A percentile compares a stretch with the other conserved stretches of the same genome.
Conservation (phyloP, 2,329 filamentous ascomycete species). For the Thielaviopsis populi region DNA sequence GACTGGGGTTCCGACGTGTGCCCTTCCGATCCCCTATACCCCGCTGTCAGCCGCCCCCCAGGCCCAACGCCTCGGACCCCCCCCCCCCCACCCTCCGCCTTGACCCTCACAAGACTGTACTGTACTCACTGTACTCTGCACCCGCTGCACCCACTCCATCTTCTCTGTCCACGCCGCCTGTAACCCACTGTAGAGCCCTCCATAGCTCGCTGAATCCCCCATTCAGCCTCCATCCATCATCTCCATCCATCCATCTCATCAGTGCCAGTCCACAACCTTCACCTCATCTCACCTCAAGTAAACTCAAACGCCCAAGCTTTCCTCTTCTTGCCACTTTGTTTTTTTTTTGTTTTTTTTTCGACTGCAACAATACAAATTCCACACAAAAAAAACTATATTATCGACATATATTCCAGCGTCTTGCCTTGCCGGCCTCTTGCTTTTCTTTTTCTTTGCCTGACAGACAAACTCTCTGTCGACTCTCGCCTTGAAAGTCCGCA, state of each 20-base stretch:
- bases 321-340: background rate
- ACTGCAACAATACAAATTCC: background rate
- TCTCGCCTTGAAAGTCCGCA: background rate
- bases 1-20: no score
- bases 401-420: background rate
- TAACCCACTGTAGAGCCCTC: background rate
- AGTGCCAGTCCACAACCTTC: background rate
- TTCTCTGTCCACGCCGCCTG: no score
- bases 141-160: no score
- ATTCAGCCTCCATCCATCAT: background rate
- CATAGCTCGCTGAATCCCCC: background rate
- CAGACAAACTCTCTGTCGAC: background rate
- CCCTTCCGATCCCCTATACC: no score
- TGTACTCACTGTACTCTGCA: background rate
- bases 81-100: no score
- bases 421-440: background rate
- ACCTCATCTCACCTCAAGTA: background rate
- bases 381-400: background rate
- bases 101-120: no score
- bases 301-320: constrained; percentile 1
- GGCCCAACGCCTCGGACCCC: no score
- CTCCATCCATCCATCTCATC: background rate
- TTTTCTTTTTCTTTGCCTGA: background rate
- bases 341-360: background rate
- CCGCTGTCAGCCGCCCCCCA: no score